Conservation (phyloP, 2,329 filamentous ascomycete genomes). For the Penicillium sp. region DNA sequence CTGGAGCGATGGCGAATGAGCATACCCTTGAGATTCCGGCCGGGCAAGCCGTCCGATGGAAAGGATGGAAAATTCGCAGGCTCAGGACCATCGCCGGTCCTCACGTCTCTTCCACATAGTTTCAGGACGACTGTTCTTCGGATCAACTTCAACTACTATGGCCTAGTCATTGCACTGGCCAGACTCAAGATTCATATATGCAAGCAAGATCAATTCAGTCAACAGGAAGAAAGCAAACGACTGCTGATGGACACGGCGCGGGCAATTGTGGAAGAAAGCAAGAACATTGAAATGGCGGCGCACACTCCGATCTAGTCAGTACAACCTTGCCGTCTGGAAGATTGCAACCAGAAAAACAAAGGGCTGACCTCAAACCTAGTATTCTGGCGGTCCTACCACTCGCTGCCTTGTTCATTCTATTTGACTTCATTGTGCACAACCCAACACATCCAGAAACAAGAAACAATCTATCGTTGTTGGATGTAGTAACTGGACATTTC, state of each 20-base stretch:
- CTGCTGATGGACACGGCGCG: slow-evolving; percentile 30
- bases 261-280: slow-evolving; percentile 28
- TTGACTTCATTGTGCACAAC: slow-evolving; percentile 39
- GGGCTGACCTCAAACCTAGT: slow-evolving; percentile 18
- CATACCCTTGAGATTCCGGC: neutral
- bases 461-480: slow-evolving; percentile 37
- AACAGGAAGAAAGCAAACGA: slow-evolving; percentile 15
- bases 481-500: slow-evolving; percentile 41
- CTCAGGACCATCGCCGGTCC: too few relatives aligned
- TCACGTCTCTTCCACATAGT: too few relatives aligned
- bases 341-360: neutral
- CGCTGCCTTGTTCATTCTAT: slow-evolving; percentile 37
- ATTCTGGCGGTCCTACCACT: slow-evolving; percentile 30
- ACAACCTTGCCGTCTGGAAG: neutral
- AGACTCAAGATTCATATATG: slow-evolving; percentile 25
- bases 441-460: slow-evolving; percentile 31
- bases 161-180: slow-evolving; percentile 27
- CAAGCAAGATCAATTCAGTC: neutral
- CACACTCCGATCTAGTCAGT: slow-evolving; percentile 32
- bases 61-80: too few relatives aligned
- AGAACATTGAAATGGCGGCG: slow-evolving; percentile 29
- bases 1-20: neutral
- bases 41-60: neutral
- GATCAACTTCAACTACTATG: slow-evolving; percentile 29
- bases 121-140: slow-evolving; percentile 19